These are phyloP conservation scores for Coelastrella sp. DNA, from an alignment of 139 green algal species.

Conservation along the genomic window DNA sequence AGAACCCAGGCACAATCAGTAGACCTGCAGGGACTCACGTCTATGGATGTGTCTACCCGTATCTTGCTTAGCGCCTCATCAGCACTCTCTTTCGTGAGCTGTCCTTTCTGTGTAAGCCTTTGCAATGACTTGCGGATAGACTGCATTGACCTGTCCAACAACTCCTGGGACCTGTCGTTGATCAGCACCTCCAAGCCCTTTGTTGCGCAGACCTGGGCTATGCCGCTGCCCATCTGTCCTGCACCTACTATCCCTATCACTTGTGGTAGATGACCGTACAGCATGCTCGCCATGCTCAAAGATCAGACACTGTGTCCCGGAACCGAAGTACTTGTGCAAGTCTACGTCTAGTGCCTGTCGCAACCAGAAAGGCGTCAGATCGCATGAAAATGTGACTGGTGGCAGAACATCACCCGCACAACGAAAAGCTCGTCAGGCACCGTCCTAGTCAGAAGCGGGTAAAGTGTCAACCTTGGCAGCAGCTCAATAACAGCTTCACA, in stretches of 20 bases:
- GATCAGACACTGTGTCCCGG: background rate
- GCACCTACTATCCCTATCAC: constrained; percentile 75
- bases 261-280: constrained; percentile 54
- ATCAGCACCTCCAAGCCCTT: constrained; percentile 64
- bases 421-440: too few species aligned
- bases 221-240: constrained; percentile 84
- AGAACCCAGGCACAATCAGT: too few species aligned
- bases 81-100: constrained; percentile 36
- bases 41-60: constrained; percentile 16
- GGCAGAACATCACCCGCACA: too few species aligned
- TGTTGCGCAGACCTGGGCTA: constrained; percentile 57
- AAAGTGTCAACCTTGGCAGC: too few species aligned
- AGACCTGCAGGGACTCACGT: constrained; percentile 39
- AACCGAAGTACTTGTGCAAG: too few species aligned
- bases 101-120: constrained; percentile 51
- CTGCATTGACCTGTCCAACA: constrained; percentile 48
- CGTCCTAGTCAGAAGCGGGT: too few species aligned
- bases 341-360: too few species aligned
- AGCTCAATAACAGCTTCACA: too few species aligned
- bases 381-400: too few species aligned
- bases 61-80: constrained; percentile 41
- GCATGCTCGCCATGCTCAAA: constrained; percentile 43
- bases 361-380: background rate
- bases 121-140: constrained; percentile 49
- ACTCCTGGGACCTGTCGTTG: constrained; percentile 44